A percentile compares a stretch with the other conserved stretches of the same genome.
phyloP scores from a whole-genome alignment of 768 basidiomycete genomes.

The Lactifluus pinguis region DNA sequence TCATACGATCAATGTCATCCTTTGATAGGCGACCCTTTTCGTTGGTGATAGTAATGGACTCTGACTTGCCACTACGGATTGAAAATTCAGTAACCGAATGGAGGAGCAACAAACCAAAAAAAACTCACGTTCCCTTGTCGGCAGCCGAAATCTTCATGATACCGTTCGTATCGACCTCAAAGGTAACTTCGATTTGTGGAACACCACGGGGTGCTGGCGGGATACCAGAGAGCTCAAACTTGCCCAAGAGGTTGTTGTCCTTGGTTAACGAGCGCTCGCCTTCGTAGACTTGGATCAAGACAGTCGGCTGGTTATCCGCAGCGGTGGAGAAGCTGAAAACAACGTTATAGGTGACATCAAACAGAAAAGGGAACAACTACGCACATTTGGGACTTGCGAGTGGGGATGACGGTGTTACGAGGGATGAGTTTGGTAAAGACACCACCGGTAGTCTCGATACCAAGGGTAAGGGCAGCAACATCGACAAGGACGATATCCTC shows the following conservation, averaged over 20 bases:
- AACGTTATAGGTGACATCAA: conserved; percentile 20
- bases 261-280: conserved; percentile 96
- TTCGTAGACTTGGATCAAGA: conserved; percentile 95
- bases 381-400: conserved; percentile 89
- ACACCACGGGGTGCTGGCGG: conserved; percentile 95
- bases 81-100: not conserved
- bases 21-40: conserved; percentile 74
- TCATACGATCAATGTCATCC: conserved; percentile 88
- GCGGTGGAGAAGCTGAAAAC: conserved; percentile 55
- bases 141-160: conserved; percentile 90
- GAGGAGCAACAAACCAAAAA: not conserved
- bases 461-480: conserved; percentile 92
- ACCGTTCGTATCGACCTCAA: conserved; percentile 92
- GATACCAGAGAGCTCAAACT: conserved; percentile 88
- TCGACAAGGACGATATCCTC: conserved; percentile 92
- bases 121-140: conserved; percentile 79
- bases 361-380: conserved; percentile 20
- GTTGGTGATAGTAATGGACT: conserved; percentile 90
- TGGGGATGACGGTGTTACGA: conserved; percentile 97
- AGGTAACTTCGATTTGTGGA: conserved; percentile 94
- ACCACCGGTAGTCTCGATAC: conserved; percentile 98
- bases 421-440: conserved; percentile 97
- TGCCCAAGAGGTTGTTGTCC: conserved; percentile 97
- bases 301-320: conserved; percentile 89
- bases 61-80: conserved; percentile 62